Conservation (phyloP, 768 basidiomycete genomes). For the Terana coerulea region DNA sequence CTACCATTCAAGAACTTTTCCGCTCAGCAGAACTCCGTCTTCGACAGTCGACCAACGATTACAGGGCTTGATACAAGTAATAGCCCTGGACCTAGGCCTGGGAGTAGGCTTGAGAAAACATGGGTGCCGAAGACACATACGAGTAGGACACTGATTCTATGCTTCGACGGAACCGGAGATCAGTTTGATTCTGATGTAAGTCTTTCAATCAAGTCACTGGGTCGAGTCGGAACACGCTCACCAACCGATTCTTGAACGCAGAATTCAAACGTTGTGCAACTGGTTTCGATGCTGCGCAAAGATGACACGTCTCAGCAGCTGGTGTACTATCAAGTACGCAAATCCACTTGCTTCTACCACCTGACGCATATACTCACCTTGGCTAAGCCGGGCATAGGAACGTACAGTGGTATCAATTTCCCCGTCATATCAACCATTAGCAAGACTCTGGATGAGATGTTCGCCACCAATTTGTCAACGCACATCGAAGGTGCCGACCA, state of each 20-base stretch:
- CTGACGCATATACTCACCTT: background rate
- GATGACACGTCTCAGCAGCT: slow-evolving; percentile 54
- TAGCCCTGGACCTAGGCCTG: too few relatives aligned
- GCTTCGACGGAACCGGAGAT: slow-evolving; percentile 13
- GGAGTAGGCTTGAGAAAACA: background rate
- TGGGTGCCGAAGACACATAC: background rate
- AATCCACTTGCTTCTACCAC: background rate
- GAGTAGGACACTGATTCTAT: slow-evolving; percentile 7
- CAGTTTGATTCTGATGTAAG: slow-evolving; percentile 14
- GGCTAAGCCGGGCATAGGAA: slow-evolving; percentile 47
- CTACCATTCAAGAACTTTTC: too few relatives aligned
- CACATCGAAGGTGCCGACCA: slow-evolving; percentile 45
- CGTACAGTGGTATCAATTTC: slow-evolving; percentile 39
- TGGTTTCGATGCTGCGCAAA: slow-evolving; percentile 65
- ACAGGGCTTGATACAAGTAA: too few relatives aligned
- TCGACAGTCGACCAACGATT: too few relatives aligned
- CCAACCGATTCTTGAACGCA: too few relatives aligned
- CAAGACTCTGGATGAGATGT: slow-evolving; percentile 43
- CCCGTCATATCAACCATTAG: slow-evolving; percentile 35
- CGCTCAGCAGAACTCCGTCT: too few relatives aligned
- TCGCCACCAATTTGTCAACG: slow-evolving; percentile 45
- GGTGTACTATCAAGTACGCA: slow-evolving; percentile 64
- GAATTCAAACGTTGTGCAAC: slow-evolving; percentile 69
- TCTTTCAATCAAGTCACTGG: too few relatives aligned
- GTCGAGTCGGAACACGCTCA: too few relatives aligned